Percentiles rank a stretch among this genome's conserved stretches.
These are phyloP conservation scores for Debaryomyces hansenii DNA, from an alignment of 805 yeast species.

Conservation along the genomic window DNA sequence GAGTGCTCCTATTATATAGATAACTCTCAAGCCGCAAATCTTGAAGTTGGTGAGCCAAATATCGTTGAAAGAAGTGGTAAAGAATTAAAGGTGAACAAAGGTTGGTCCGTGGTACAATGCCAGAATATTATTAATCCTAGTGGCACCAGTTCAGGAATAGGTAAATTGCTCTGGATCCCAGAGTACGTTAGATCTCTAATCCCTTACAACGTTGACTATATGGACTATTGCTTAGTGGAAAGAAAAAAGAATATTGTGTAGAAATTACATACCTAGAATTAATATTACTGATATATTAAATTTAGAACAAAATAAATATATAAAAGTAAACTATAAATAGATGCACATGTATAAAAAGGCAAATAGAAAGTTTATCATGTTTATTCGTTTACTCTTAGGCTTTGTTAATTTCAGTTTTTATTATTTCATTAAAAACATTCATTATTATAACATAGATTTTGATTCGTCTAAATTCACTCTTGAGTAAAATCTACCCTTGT, in stretches of 20 bases:
- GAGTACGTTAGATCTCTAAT: conserved; percentile 17
- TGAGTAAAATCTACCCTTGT: no score
- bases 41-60: conserved; percentile 42
- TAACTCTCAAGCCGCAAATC: conserved; percentile 48
- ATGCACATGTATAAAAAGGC: no score
- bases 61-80: conserved; percentile 12
- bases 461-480: no score
- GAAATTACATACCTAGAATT: neutral
- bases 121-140: conserved; percentile 53
- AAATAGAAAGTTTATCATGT: no score
- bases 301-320: neutral
- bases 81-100: conserved; percentile 14
- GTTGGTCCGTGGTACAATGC: conserved; percentile 54
- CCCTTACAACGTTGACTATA: conserved; percentile 40
- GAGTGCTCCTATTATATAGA: conserved; percentile 75
- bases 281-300: neutral
- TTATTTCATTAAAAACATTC: no score
- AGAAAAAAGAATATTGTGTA: conserved; percentile 1
- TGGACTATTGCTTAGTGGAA: conserved; percentile 51
- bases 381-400: no score
- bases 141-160: conserved; percentile 52
- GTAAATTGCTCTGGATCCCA: conserved; percentile 56
- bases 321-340: no score
- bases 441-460: no score
- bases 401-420: no score